These are phyloP conservation scores for Cordyceps tenuipes DNA, from an alignment of 2,329 filamentous ascomycete genomes.

Conservation along the genomic window DNA sequence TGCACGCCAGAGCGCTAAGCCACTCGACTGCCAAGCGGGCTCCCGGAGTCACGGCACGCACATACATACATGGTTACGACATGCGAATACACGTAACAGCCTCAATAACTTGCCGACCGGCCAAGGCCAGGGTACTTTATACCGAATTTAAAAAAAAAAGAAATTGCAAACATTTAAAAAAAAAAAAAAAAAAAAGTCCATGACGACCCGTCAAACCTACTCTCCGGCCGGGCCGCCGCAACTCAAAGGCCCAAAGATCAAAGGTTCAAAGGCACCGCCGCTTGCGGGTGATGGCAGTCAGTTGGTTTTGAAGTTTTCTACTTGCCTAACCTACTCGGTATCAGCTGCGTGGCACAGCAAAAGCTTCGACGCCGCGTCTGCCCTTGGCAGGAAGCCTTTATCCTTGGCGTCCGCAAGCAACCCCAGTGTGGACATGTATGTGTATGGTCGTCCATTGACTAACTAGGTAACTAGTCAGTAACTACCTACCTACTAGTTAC, in stretches of 20 bases:
- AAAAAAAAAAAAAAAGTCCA: too few species aligned
- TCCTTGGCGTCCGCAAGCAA: background rate
- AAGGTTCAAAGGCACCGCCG: background rate
- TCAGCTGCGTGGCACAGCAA: background rate
- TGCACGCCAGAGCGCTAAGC: background rate
- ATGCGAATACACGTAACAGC: background rate
- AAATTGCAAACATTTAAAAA: too few species aligned
- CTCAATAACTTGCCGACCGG: too few species aligned
- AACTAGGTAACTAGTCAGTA: too few species aligned
- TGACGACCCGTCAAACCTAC: background rate
- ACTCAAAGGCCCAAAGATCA: background rate
- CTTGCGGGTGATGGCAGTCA: background rate
- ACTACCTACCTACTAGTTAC: too few species aligned
- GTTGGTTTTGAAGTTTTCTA: too few species aligned
- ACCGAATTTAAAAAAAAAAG: too few species aligned
- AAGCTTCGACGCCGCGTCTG: background rate
- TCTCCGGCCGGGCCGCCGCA: too few species aligned
- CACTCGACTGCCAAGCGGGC: background rate
- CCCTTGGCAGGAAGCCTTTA: background rate
- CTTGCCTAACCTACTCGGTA: too few species aligned
- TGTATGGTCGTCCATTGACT: background rate
- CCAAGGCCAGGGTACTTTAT: too few species aligned
- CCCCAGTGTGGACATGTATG: background rate
- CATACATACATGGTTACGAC: too few species aligned
- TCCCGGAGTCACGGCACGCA: background rate